A percentile compares a stretch with the other conserved stretches of the same genome.
Conservation (phyloP, 371 early-diverging fungal genomes). For the Mortierella sp. region DNA sequence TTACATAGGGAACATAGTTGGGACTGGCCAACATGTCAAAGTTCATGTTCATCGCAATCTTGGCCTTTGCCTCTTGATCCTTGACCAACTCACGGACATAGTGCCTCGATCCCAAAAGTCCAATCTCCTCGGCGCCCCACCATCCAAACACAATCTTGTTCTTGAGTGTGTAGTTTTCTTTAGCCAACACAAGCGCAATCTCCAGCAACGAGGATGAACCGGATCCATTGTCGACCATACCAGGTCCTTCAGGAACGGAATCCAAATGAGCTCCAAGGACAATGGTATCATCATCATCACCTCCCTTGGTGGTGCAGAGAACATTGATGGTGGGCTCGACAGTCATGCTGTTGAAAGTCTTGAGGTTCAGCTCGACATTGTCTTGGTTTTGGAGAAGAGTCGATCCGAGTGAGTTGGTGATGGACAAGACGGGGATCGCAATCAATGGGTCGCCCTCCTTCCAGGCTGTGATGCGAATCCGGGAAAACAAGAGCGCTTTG, state of each 20-base stretch:
- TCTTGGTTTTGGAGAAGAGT: constrained; percentile 43
- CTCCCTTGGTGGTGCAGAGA: constrained; percentile 41
- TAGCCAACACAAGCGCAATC: constrained; percentile 65
- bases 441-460: constrained; percentile 59
- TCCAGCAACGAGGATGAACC: constrained; percentile 79
- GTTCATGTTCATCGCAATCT: constrained; percentile 77
- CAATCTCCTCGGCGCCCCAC: constrained; percentile 88
- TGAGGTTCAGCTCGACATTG: constrained; percentile 23
- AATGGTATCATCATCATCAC: constrained; percentile 34
- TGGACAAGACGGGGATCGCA: constrained; percentile 44
- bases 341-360: constrained; percentile 38
- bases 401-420: constrained; percentile 42
- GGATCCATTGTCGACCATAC: constrained; percentile 82
- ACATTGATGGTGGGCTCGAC: constrained; percentile 51
- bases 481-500: constrained; percentile 38
- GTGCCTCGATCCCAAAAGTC: constrained; percentile 80
- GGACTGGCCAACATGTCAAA: constrained; percentile 88
- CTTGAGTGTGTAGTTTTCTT: constrained; percentile 63
- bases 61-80: constrained; percentile 44
- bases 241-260: constrained; percentile 76
- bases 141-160: constrained; percentile 68
- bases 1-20: constrained; percentile 75
- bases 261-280: constrained; percentile 64
- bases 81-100: constrained; percentile 63
- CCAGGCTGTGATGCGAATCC: constrained; percentile 58